Base-by-base conservation (phyloP, 352 stramenopile genomes). In the Phytophthora cajani region DNA sequence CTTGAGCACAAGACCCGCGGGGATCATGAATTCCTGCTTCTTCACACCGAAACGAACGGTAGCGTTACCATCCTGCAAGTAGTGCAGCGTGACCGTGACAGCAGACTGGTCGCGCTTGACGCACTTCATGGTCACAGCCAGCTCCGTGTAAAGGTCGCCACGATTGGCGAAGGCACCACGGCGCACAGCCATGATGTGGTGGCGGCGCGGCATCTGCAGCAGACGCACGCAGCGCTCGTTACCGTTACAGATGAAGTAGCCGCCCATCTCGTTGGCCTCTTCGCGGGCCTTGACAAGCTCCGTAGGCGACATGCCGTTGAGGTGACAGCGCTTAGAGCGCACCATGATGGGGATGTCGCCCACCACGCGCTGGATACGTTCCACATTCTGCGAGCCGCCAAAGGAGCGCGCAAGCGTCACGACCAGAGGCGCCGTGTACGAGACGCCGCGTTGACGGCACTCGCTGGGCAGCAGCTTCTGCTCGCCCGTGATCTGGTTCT, bases 231-330 rank as follows among this genome's bases (percentile, higher is more conserved):
- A 98, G 63, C 98, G 91, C 84, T 99, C 98, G 81, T 99, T 99
- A 32, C 98, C 98, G 78, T 98, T 99, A 71, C 99, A 98, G 64
- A 99, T 98, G 69, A 99, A 99, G 73, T 99, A 99, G 46, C 98
- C 98, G 55, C 98, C 98, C 84, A 99, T 97, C 72, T 99, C 98
- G 64, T 97, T 98, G 62, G 95, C 90, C 77, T 99, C 96, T 80
- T 99, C 92, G 9, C 87, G 74, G 52, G 77, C 80, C 66, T 94
- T 73, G 8, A 99, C 88, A 21, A 99, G 80, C 67, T 99, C 78
- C 1, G 79, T 68, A 1, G 96, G 94, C 25, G 75, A 80, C 57
- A 98, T 88, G 5, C 85, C 86, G 53, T 91, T 76, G 33, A 99
- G 83, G 80, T 99, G 97, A 85, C 98, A 99, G 27, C 89, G 91